phyloP scores from a whole-genome alignment of 352 stramenopile genomes.

The Phytophthora fragariaefolia region DNA sequence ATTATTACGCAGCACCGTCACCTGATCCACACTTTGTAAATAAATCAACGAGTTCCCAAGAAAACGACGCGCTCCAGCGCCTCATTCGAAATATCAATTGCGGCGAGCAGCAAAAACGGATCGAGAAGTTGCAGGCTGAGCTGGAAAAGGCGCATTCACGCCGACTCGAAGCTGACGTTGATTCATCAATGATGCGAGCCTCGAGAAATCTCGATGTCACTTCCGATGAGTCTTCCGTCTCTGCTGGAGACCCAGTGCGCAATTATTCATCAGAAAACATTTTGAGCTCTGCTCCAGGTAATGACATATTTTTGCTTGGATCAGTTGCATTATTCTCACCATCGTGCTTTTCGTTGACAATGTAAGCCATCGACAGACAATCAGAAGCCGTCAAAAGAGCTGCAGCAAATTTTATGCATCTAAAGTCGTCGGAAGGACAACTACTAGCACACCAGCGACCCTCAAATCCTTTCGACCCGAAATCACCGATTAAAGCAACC shows the following conservation, averaged over 20 bases:
- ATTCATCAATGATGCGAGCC: neutral
- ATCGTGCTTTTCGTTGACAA: too few relatives aligned
- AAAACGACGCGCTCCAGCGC: conserved; percentile 28
- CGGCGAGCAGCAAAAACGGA: conserved; percentile 42
- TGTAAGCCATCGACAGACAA: conserved; percentile 5
- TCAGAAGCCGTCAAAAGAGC: conserved; percentile 1
- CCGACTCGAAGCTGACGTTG: conserved; percentile 19
- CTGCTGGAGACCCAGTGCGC: neutral
- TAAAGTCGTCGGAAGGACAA: conserved; percentile 6
- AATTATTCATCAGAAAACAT: neutral
- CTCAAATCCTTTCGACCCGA: neutral
- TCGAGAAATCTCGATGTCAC: neutral
- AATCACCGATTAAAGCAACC: neutral
- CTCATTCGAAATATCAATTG: conserved; percentile 38
- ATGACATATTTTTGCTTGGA: neutral
- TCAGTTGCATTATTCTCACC: too few relatives aligned
- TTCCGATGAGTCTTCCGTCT: neutral
- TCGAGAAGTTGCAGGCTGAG: conserved; percentile 46
- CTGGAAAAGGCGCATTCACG: conserved; percentile 37
- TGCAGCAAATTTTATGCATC: conserved; percentile 16
- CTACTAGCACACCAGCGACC: neutral
- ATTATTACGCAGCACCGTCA: neutral
- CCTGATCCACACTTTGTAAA: neutral
- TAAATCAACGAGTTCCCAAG: conserved; percentile 10
- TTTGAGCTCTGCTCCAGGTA: neutral